Percentiles rank a stretch among this genome's conserved stretches.
These are phyloP conservation scores for Cucurbita pepo DNA, from an alignment of 306 rosid species.

Conservation along the genomic window DNA sequence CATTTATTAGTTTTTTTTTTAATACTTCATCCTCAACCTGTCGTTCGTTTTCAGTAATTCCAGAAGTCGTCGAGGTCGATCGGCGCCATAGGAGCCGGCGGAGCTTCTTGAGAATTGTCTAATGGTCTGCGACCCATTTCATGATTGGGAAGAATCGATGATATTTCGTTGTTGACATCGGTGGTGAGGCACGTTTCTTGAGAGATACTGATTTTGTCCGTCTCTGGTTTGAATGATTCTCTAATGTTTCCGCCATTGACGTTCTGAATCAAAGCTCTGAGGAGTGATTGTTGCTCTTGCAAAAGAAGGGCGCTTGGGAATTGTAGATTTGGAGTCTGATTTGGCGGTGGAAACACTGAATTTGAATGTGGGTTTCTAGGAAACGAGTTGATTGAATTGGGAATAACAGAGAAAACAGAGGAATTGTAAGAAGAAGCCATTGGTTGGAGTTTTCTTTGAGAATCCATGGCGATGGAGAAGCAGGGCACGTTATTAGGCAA, in stretches of 20 bases:
- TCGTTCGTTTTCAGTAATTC: conserved; percentile 24
- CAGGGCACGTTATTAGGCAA: conserved; percentile 86
- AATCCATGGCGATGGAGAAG: conserved; percentile 81
- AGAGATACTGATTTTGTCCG: conserved; percentile 32
- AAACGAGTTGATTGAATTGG: conserved; percentile 18
- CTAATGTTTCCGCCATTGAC: conserved; percentile 29
- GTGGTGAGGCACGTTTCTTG: conserved; percentile 45
- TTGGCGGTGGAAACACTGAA: conserved; percentile 19
- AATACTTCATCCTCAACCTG: background rate
- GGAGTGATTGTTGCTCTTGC: conserved; percentile 34
- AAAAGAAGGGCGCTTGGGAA: conserved; percentile 20
- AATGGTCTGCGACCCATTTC: conserved; percentile 31
- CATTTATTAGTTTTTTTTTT: background rate
- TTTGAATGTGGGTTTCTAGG: conserved; percentile 25
- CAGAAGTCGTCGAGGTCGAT: conserved; percentile 32
- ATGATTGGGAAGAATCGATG: conserved; percentile 44
- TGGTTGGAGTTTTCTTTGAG: conserved; percentile 30
- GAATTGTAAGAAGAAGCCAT: background rate
- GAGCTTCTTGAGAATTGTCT: conserved; percentile 26
- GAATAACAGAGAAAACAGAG: conserved; percentile 17
- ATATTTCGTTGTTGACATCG: conserved; percentile 48
- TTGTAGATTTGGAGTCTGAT: conserved; percentile 8
- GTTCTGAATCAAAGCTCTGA: conserved; percentile 41
- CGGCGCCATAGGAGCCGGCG: conserved; percentile 20
- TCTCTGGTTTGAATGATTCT: conserved; percentile 42